Evolutionary conservation across 257 asterid species (phyloP), one percentile per base, ranked within the genome.

Genomic region (Coffea canephora): DNA sequence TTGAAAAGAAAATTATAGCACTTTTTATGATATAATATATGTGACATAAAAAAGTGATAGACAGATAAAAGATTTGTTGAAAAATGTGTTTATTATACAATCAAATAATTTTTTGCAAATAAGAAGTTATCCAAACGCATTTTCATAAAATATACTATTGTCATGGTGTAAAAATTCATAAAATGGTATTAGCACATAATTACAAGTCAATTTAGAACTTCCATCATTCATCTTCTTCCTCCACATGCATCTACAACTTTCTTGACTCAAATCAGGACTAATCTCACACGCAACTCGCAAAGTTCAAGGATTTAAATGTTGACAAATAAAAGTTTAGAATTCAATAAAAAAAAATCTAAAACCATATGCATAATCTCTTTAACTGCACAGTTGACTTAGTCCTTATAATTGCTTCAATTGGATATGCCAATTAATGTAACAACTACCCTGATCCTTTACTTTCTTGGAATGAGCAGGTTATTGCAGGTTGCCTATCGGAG

Each of bases 401-500:
- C 12, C 49, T 21, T 2, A 75, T 19, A 36, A 16, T 9, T 64
- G 3, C 8, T 64, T 46, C 15, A 48, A 2, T 31, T 65, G 46
- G 10, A 52, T 57, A 45, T 19, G 27, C 27, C 0, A 31, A 16
- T 0, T 36, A 70, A 10, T 16, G 31, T 6, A 4, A 6, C 18
- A 67, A 54, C 31, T 49, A 15, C 4, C 69, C 65, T 18, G 31
- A 19, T 23, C 11, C 52, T 79, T 57, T 48, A 79, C 15, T 80
- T 83, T 82, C 67, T 67, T 34, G 79, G 23, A 77, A 59, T 73
- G 72, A 73, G 18, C 59, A 90, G 94, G 91, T 90, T 13, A 91
- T 91, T 81, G 96, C 96, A 1, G 96, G 94, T 3, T 91, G 96
- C 73, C 86, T 91, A 43, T 91, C 96, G 0, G 96, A 91, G 80